Conservation (phyloP, 176 grass and related monocot species). For the Themeda triandra region DNA sequence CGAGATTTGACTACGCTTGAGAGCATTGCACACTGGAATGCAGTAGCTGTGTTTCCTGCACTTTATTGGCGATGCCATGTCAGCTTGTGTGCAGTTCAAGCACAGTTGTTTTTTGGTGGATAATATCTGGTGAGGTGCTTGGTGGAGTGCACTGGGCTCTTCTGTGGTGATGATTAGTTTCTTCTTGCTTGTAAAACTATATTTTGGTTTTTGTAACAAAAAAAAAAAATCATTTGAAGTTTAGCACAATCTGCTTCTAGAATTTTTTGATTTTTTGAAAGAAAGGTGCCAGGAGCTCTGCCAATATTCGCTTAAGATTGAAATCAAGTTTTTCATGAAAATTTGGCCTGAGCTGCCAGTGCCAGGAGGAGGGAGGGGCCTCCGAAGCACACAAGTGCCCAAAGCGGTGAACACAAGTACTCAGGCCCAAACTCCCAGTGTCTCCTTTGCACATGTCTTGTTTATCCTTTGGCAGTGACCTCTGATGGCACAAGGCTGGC, state of each 20-base stretch:
- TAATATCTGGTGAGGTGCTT: slow-evolving; percentile 1
- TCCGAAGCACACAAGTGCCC: not conserved
- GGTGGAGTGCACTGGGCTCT: not conserved
- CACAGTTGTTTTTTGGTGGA: not conserved
- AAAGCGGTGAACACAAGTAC: not conserved
- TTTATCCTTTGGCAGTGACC: not conserved
- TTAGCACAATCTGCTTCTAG: not conserved
- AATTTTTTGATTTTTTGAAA: not conserved
- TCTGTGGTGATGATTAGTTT: not conserved
- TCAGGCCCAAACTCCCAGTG: not conserved
- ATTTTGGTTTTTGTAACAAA: not conserved
- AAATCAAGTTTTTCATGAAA: not conserved
- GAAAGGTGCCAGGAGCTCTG: not conserved
- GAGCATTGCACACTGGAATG: not conserved
- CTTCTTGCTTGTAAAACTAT: not conserved
- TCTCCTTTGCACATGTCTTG: not conserved
- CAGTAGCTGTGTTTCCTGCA: not conserved
- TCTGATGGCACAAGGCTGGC: not conserved
- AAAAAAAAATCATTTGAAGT: not conserved
- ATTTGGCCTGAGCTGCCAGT: not conserved
- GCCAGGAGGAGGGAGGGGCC: not conserved
- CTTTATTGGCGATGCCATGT: not conserved
- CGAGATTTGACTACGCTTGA: not conserved
- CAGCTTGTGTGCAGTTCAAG: not conserved
- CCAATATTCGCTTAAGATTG: not conserved